Percentiles rank a stretch among this genome's conserved stretches.
Evolutionary conservation across 768 basidiomycete genomes (phyloP).

Genomic region (Naganishia vishniacii): DNA sequence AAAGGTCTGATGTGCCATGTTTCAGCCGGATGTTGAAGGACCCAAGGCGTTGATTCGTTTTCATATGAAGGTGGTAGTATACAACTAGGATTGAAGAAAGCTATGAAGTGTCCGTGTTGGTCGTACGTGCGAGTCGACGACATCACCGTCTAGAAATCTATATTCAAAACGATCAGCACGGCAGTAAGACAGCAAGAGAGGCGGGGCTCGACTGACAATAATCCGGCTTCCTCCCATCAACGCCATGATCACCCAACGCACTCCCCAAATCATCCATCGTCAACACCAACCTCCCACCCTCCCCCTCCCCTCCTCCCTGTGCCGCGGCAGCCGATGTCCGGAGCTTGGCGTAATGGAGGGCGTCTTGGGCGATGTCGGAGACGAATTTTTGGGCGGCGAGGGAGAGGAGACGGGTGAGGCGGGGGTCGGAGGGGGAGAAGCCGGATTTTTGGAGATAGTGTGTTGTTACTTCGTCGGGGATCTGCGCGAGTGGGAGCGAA

Average conservation of each 20-base stretch:
- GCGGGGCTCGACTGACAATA: slow-evolving; percentile 65
- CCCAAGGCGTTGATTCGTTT: too few relatives aligned
- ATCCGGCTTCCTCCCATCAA: slow-evolving; percentile 87
- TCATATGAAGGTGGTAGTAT: too few relatives aligned
- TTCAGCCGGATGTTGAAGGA: too few relatives aligned
- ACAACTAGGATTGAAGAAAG: too few relatives aligned
- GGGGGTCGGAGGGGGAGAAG: slow-evolving; percentile 59
- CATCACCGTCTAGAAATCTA: too few relatives aligned
- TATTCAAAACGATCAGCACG: too few relatives aligned
- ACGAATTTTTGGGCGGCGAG: slow-evolving; percentile 97
- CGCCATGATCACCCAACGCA: slow-evolving; percentile 91
- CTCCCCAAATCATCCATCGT: slow-evolving; percentile 96
- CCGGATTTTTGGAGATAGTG: slow-evolving; percentile 94
- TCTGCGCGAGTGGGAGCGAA: slow-evolving; percentile 53
- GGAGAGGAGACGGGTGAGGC: slow-evolving; percentile 64
- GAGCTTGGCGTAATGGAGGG: slow-evolving; percentile 95
- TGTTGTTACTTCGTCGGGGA: slow-evolving; percentile 95
- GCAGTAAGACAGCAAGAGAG: too few relatives aligned
- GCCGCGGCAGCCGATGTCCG: slow-evolving; percentile 49
- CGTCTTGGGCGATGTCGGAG: slow-evolving; percentile 91
- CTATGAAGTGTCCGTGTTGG: too few relatives aligned
- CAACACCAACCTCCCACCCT: slow-evolving; percentile 74
- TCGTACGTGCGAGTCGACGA: too few relatives aligned
- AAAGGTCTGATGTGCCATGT: too few relatives aligned
- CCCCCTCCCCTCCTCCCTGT: slow-evolving; percentile 26